Evolutionary conservation across 2,329 filamentous ascomycete genomes (phyloP), one percentile per base, ranked within the genome.

Genomic region (Zopfia rhizophila): DNA sequence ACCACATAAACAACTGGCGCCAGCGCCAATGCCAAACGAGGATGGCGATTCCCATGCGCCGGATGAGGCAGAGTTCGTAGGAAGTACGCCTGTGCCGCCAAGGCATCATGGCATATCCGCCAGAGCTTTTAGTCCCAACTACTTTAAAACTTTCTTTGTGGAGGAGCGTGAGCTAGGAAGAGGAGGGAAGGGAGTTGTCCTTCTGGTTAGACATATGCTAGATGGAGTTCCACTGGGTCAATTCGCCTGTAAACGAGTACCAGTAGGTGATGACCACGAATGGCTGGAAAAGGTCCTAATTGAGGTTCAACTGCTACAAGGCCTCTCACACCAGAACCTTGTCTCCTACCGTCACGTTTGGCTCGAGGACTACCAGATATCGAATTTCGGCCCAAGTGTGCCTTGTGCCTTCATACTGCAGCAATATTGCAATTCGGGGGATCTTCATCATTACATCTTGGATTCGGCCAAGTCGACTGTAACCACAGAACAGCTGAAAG

Each of bases 321-420:
- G 90, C 60, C 82, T 99, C 3, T 94, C 91, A 0, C 94, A 99
- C 66, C 90, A 92, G 45, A 99, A 99, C 53, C 79, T 99, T 7
- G 94, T 99, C 1, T 96, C 92, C 0, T 99, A 99, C 69, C 88
- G 93, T 5, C 94, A 97, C 73, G 94, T 96, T 22, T 99, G 94
- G 94, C 81, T 99, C 12, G 93, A 99, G 70, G 89, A 97, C 68
- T 87, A 88, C 40, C 84, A 88, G 57, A 83, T 96, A 39, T 93
- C 83, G 53, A 87, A 60, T 5, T 99, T 99, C 68, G 89, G 91
- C 0, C 94, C 95, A 0, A 91, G 85, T 42, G 91, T 99, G 1
- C 91, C 91, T 8, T 97, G 93, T 63, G 91, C 93, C 4, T 99
- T 96, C 68, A 99, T 99, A 45, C 80, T 99, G 6, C 94, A 99